Evolutionary conservation across 1,139 yeast species (phyloP).

Genomic region (Yamadazyma jaroonii): DNA sequence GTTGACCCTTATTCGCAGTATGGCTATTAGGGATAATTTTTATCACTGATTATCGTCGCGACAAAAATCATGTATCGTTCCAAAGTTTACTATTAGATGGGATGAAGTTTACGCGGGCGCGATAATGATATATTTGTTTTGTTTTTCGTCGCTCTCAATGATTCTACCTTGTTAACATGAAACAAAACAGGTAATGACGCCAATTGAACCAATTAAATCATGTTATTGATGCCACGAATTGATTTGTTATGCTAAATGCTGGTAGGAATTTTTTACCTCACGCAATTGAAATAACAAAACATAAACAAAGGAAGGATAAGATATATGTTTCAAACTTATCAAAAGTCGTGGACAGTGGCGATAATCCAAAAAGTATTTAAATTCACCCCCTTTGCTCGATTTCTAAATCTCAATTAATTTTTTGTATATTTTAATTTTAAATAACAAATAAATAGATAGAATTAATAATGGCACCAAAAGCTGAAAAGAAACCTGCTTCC

Average conservation of each 20-base stretch:
- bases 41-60: too few species aligned
- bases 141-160: not conserved
- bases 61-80: not conserved
- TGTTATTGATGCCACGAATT: too few species aligned
- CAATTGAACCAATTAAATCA: not conserved
- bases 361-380: conserved; percentile 3
- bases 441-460: not conserved
- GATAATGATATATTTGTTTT: conserved; percentile 1
- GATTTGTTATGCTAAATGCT: too few species aligned
- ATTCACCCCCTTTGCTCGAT: conserved; percentile 4
- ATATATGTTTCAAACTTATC: not conserved
- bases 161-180: too few species aligned
- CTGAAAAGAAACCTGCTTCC: conserved; percentile 98
- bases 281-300: not conserved
- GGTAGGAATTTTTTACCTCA: too few species aligned
- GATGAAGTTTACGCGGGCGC: conserved; percentile 1
- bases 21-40: too few species aligned
- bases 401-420: not conserved
- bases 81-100: not conserved
- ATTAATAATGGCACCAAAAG: conserved; percentile 84
- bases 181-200: not conserved
- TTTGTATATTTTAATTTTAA: too few species aligned
- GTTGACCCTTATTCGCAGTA: conserved; percentile 1
- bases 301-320: not conserved
- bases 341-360: not conserved